Base-by-base conservation (phyloP, 1,284 basidiomycete species). In the Marasmius fiardii region DNA sequence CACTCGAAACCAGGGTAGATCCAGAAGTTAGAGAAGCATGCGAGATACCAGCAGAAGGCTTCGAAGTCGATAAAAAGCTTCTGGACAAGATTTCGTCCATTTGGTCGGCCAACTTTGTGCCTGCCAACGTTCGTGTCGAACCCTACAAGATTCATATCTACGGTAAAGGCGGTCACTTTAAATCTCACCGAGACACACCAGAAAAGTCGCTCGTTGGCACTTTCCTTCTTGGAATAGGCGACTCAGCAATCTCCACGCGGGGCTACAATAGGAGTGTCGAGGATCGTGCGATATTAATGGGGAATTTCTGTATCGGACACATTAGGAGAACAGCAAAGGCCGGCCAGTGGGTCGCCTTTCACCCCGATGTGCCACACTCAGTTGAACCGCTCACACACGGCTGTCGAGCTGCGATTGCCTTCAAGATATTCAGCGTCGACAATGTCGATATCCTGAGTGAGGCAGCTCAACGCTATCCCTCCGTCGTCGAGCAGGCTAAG, bases 301-400 rank as follows among this genome's bases (percentile, higher is more conserved):
- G 61, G 14, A 44, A 45, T 11, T 55, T 66, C 18, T 23, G 50
- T 6, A 61, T 65, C 16, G 61, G 58, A 12, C 55, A 54, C 10
- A 28, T 54, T 7, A 18, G 23, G 2, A 47, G 54, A n/a, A 39
- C 11, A 3, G 64, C 66, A 1, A 28, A 57, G 28, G 18, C 50
- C 8, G 60, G 65, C 0, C 33, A 47, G 3, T 73, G 71, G 70
- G 64, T 67, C 20, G 71, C 70, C 0, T 74, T 76, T 55, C 73
- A 71, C 59, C 68, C 74, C 0, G 73, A 76, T 58, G 68, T 72
- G 43, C 67, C 70, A 10, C 71, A 76, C 58, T 23, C 41, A 0
- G 64, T 71, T 39, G 37, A 37, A 4, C 31, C 54, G 11, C 39
- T 71, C 34, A 16, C 21, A n/a, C 11, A 44, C 0, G 61, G 64